Percentiles rank a stretch among this genome's conserved stretches.
Evolutionary conservation across 139 green algal species (phyloP).

Genomic region (Chlorella sp.): DNA sequence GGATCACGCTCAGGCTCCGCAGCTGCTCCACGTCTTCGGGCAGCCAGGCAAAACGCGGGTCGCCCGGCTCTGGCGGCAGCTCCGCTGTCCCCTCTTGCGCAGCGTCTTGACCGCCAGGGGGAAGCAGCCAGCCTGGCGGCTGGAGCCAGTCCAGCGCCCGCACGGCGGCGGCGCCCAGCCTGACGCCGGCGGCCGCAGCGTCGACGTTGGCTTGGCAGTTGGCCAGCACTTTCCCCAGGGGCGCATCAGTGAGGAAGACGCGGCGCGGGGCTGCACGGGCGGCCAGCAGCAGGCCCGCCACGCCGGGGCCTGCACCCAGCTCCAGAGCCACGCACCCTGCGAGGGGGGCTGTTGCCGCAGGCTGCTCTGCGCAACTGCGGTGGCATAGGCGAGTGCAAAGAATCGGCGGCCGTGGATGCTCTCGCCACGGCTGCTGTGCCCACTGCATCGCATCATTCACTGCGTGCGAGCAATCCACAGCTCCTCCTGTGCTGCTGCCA

Average conservation of each 20-base stretch:
- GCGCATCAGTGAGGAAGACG: constrained; percentile 18
- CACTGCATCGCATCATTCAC: too few relatives aligned
- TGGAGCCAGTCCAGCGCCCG: constrained; percentile 24
- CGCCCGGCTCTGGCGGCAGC: background rate
- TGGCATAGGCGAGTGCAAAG: too few relatives aligned
- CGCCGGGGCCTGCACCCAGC: constrained; percentile 14
- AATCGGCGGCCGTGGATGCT: too few relatives aligned
- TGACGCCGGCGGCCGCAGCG: background rate
- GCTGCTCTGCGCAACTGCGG: too few relatives aligned
- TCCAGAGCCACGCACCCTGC: constrained; percentile 2
- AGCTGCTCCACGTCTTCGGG: constrained; percentile 1
- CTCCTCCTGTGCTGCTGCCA: too few relatives aligned
- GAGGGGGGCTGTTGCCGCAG: too few relatives aligned
- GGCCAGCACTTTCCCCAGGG: constrained; percentile 12
- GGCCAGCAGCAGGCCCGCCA: constrained; percentile 13
- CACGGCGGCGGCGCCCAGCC: background rate
- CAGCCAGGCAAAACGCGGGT: background rate
- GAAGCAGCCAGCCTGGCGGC: constrained; percentile 20
- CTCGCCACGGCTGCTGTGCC: too few relatives aligned
- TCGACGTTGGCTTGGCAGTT: background rate
- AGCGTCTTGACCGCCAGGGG: background rate
- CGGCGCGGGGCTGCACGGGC: background rate
- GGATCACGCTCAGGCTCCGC: background rate
- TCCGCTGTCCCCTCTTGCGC: background rate
- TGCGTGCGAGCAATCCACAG: too few relatives aligned